Conservation (phyloP, 1,139 yeast genomes). For the Suhomyces anneliseae region DNA sequence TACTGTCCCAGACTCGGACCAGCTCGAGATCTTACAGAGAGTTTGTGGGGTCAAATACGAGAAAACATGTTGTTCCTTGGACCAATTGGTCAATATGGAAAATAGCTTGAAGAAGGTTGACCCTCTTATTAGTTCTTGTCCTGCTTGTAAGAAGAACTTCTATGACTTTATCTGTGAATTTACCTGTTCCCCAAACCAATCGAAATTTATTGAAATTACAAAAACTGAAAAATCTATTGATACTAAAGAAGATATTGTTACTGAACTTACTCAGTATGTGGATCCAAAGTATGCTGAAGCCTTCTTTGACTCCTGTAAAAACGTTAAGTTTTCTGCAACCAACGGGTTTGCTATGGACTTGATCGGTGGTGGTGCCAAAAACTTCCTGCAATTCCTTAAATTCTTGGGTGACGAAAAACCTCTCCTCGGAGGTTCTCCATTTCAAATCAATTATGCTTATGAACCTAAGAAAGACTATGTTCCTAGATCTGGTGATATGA, state of each 20-base stretch:
- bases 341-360: conserved; percentile 97
- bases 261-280: conserved; percentile 67
- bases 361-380: conserved; percentile 92
- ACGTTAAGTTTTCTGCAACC: conserved; percentile 89
- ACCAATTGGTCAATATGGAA: conserved; percentile 36
- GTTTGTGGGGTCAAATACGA: conserved; percentile 74
- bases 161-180: conserved; percentile 83
- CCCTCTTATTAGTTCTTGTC: conserved; percentile 83
- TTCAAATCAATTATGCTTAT: conserved; percentile 80
- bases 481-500: conserved; percentile 34
- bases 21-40: conserved; percentile 44
- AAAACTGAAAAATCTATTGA: conserved; percentile 51
- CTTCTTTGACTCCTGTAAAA: conserved; percentile 82
- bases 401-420: conserved; percentile 95
- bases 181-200: conserved; percentile 87
- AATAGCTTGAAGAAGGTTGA: conserved; percentile 71
- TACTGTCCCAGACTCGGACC: conserved; percentile 27
- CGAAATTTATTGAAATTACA: conserved; percentile 69
- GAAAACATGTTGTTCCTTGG: conserved; percentile 38
- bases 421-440: conserved; percentile 89
- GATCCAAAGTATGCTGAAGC: conserved; percentile 58
- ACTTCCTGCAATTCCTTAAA: conserved; percentile 70
- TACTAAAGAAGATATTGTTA: conserved; percentile 60
- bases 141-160: conserved; percentile 89
- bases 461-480: conserved; percentile 23